Conservation (phyloP, 2,329 filamentous ascomycete species). For the Cryphonectria radicalis region DNA sequence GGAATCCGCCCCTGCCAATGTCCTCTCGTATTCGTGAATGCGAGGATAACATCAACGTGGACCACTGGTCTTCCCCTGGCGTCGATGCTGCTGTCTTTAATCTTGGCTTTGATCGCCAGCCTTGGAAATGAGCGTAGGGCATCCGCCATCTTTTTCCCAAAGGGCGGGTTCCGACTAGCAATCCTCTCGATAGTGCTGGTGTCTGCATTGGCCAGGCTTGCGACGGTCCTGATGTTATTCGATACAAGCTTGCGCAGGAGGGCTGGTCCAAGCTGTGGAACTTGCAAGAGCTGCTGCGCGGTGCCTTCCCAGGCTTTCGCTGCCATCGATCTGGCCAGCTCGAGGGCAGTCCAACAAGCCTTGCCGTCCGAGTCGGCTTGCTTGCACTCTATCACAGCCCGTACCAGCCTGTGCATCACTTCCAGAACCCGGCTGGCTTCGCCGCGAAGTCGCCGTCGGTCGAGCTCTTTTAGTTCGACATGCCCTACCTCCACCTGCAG, state of each 20-base stretch:
- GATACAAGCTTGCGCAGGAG: constrained; percentile 74
- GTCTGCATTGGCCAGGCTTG: constrained; percentile 69
- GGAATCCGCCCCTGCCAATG: constrained; percentile 68
- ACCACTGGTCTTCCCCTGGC: constrained; percentile 45
- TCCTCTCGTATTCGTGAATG: constrained; percentile 69
- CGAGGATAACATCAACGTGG: constrained; percentile 68
- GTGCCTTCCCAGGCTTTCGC: constrained; percentile 82
- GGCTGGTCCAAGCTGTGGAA: constrained; percentile 76
- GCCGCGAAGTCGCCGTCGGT: constrained; percentile 13
- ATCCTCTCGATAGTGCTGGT: constrained; percentile 76
- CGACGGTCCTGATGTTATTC: constrained; percentile 72
- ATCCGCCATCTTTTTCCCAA: constrained; percentile 71
- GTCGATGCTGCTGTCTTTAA: constrained; percentile 3
- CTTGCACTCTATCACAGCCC: constrained; percentile 79
- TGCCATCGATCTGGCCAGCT: constrained; percentile 76
- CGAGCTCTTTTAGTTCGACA: constrained; percentile 49
- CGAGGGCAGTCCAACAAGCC: constrained; percentile 70
- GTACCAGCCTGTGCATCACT: constrained; percentile 69
- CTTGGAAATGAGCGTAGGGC: constrained; percentile 71
- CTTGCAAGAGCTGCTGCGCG: constrained; percentile 81
- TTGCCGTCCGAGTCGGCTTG: constrained; percentile 62
- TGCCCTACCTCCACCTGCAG: constrained; percentile 74
- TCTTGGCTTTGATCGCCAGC: constrained; percentile 44
- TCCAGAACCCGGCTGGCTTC: constrained; percentile 59
- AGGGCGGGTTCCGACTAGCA: constrained; percentile 80